Evolutionary conservation across 768 basidiomycete species (phyloP).

Genomic region (Phylloporus scabripes): DNA sequence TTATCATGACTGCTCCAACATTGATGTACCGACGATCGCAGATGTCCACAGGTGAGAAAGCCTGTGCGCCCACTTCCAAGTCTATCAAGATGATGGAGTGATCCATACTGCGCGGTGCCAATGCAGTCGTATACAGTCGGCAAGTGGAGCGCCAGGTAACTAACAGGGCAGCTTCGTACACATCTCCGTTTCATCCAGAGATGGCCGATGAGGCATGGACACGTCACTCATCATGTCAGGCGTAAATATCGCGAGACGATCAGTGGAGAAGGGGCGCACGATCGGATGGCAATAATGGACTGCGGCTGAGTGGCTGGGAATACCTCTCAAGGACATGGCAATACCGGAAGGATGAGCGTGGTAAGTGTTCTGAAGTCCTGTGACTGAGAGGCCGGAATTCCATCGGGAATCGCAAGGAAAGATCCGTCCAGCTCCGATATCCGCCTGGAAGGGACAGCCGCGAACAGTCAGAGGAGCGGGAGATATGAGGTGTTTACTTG

Average conservation of each 20-base stretch:
- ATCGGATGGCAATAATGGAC: not conserved
- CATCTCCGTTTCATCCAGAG: not conserved
- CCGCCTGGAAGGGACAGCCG: conserved; percentile 1
- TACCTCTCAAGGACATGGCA: not conserved
- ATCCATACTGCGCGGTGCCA: not conserved
- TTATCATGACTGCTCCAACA: conserved; percentile 3
- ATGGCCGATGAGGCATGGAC: not conserved
- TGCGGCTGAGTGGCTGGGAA: not conserved
- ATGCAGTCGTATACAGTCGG: not conserved
- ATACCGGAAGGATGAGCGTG: not conserved
- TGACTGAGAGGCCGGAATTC: not conserved
- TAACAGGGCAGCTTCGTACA: not conserved
- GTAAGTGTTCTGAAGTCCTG: conserved; percentile 5
- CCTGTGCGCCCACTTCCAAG: not conserved
- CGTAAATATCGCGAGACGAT: not conserved
- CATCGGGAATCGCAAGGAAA: not conserved
- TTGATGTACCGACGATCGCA: not conserved
- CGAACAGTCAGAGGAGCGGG: not conserved
- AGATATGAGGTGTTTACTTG: conserved; percentile 10
- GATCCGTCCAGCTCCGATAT: conserved; percentile 11
- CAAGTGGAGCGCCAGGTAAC: not conserved
- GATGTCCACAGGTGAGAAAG: not conserved
- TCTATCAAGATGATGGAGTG: not conserved
- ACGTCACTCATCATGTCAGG: not conserved
- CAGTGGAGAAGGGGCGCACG: not conserved